Percentiles rank a stretch among this genome's conserved stretches.
phyloP scores from a whole-genome alignment of 306 rosid species.

The Trifolium fragiferum region DNA sequence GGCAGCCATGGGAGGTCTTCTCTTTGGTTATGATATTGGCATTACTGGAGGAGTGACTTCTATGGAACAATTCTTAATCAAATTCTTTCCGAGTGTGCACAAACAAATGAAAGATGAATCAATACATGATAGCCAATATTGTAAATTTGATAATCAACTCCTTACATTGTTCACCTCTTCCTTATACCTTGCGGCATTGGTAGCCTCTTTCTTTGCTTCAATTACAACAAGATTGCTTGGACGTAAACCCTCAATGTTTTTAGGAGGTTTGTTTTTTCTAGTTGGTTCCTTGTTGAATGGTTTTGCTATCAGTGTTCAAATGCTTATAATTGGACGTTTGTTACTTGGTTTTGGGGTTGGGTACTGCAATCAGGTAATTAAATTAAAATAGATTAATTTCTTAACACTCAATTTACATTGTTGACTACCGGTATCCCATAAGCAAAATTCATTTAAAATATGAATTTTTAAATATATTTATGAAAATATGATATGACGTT shows the following conservation, averaged over 20 bases:
- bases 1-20: constrained; percentile 46
- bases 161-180: constrained; percentile 43
- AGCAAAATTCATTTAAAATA: too few species aligned
- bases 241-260: constrained; percentile 36
- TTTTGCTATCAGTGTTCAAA: constrained; percentile 10
- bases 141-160: constrained; percentile 33
- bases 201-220: constrained; percentile 43
- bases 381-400: too few species aligned
- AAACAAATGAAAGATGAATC: constrained; percentile 26
- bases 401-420: too few species aligned
- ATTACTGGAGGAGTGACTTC: constrained; percentile 43
- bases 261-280: constrained; percentile 41
- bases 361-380: constrained; percentile 40
- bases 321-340: constrained; percentile 47
- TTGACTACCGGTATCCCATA: too few species aligned
- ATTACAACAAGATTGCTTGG: constrained; percentile 29
- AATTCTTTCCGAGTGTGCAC: constrained; percentile 31
- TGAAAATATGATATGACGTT: too few species aligned
- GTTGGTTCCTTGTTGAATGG: constrained; percentile 39
- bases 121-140: background rate
- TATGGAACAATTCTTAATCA: constrained; percentile 36
- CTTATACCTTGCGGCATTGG: constrained; percentile 34
- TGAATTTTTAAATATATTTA: too few species aligned
- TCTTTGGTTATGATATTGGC: constrained; percentile 45
- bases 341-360: constrained; percentile 43